phyloP scores from a whole-genome alignment of 805 yeast genomes.

The Wickerhamomyces bisporus region DNA sequence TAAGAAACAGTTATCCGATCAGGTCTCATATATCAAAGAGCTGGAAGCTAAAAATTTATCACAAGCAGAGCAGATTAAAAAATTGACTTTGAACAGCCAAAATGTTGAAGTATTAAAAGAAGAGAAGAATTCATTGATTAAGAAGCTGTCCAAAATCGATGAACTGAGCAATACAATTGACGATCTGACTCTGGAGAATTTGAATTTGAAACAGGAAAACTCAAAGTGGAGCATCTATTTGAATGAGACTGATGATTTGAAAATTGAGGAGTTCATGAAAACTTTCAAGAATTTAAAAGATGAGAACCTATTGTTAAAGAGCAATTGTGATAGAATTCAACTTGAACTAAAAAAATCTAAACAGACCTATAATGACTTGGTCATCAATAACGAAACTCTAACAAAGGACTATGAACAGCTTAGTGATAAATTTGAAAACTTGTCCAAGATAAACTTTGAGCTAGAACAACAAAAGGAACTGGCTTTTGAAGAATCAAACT shows the following conservation, averaged over 20 bases:
- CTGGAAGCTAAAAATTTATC: conserved; percentile 48
- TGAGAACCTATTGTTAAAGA: conserved; percentile 31
- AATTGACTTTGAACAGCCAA: conserved; percentile 40
- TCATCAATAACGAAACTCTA: conserved; percentile 33
- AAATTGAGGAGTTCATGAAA: conserved; percentile 33
- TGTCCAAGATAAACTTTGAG: conserved; percentile 34
- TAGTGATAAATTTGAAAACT: conserved; percentile 21
- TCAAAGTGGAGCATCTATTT: conserved; percentile 42
- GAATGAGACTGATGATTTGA: conserved; percentile 26
- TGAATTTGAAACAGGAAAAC: conserved; percentile 41
- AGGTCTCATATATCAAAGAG: conserved; percentile 38
- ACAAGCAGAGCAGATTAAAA: conserved; percentile 47
- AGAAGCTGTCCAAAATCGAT: conserved; percentile 35
- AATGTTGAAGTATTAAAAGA: conserved; percentile 50
- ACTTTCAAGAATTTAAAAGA: conserved; percentile 36
- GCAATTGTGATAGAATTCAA: conserved; percentile 26
- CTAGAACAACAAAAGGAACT: conserved; percentile 47
- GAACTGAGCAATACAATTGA: conserved; percentile 39
- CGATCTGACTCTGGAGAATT: conserved; percentile 44
- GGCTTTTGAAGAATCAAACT: conserved; percentile 53
- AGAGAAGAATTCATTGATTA: conserved; percentile 41
- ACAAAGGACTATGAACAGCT: conserved; percentile 23
- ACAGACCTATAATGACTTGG: conserved; percentile 27
- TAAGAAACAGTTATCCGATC: conserved; percentile 32
- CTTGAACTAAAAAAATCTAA: conserved; percentile 24